Conservation (phyloP, 192 early-diverging fungal genomes). For the Borealophlyctis nickersoniae region DNA sequence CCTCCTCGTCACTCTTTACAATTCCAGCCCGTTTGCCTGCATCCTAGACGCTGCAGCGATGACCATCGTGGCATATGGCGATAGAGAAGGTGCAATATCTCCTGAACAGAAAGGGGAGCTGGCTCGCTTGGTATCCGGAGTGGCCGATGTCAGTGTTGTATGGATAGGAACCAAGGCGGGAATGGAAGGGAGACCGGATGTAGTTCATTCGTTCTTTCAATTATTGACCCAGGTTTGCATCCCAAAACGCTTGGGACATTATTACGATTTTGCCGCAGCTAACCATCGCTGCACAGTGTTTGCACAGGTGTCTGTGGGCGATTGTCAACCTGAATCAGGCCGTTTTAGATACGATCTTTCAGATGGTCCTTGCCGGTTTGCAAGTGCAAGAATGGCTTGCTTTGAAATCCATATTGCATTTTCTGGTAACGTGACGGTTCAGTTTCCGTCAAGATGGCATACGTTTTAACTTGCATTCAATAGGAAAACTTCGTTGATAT, state of each 20-base stretch:
- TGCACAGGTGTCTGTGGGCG: no score
- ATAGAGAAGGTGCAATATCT: neutral
- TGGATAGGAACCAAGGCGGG: conserved; percentile 14
- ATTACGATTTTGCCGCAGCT: no score
- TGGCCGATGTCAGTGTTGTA: conserved; percentile 15
- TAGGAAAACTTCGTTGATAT: conserved; percentile 3
- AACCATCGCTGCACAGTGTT: no score
- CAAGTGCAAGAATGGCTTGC: conserved; percentile 29
- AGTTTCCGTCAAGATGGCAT: no score
- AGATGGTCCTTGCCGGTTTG: conserved; percentile 16
- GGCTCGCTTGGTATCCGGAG: conserved; percentile 4
- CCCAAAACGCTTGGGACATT: no score
- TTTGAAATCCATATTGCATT: conserved; percentile 19
- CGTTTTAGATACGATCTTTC: no score
- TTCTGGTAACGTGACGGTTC: no score
- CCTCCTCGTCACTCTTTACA: conserved; percentile 6
- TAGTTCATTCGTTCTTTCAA: conserved; percentile 32
- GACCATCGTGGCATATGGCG: conserved; percentile 15
- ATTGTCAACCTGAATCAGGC: no score
- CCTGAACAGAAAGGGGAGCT: conserved; percentile 7
- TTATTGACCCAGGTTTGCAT: conserved; percentile 28
- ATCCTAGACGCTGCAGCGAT: conserved; percentile 12
- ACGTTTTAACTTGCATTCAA: no score
- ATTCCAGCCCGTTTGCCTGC: neutral
- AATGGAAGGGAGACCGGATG: conserved; percentile 27